Percentiles rank a stretch among this genome's conserved stretches.
phyloP scores from a whole-genome alignment of 192 early-diverging fungal genomes.

The Spinellus fusiger region DNA sequence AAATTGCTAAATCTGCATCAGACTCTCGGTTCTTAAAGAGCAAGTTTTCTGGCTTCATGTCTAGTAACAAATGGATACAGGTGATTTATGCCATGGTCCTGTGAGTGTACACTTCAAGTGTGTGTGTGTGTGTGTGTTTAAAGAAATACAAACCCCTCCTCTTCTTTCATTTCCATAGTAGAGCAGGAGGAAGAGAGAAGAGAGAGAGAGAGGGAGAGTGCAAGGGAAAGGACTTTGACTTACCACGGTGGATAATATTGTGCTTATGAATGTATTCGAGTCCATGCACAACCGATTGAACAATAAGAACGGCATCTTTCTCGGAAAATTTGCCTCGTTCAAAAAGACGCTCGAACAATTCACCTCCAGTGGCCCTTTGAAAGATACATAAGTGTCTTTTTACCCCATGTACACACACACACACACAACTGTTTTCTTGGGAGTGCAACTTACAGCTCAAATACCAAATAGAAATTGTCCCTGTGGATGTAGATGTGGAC shows the following conservation, averaged over 20 bases:
- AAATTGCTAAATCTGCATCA: slow-evolving; percentile 72
- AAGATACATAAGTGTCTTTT: background rate
- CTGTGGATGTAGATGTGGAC: slow-evolving; percentile 17
- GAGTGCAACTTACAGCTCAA: slow-evolving; percentile 50
- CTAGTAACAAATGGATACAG: slow-evolving; percentile 9
- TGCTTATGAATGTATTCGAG: slow-evolving; percentile 82
- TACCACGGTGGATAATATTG: slow-evolving; percentile 81
- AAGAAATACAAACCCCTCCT: too few relatives aligned
- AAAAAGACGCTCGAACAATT: slow-evolving; percentile 81
- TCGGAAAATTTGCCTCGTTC: slow-evolving; percentile 77
- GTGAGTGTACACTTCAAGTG: too few relatives aligned
- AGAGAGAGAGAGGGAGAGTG: too few relatives aligned
- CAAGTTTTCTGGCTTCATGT: slow-evolving; percentile 86
- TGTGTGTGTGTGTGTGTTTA: too few relatives aligned
- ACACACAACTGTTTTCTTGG: background rate
- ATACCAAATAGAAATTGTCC: slow-evolving; percentile 71
- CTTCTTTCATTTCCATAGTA: background rate
- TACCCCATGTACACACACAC: background rate
- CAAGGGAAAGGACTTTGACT: too few relatives aligned
- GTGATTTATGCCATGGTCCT: background rate
- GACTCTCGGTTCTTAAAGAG: slow-evolving; percentile 59
- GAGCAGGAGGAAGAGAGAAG: too few relatives aligned
- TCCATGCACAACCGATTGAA: slow-evolving; percentile 68
- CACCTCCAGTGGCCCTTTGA: slow-evolving; percentile 67
- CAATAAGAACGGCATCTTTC: slow-evolving; percentile 68